Percentiles rank a stretch among this genome's conserved stretches.
Conservation (phyloP, 106 monocot species). For the Dendrobium chrysotoxum region DNA sequence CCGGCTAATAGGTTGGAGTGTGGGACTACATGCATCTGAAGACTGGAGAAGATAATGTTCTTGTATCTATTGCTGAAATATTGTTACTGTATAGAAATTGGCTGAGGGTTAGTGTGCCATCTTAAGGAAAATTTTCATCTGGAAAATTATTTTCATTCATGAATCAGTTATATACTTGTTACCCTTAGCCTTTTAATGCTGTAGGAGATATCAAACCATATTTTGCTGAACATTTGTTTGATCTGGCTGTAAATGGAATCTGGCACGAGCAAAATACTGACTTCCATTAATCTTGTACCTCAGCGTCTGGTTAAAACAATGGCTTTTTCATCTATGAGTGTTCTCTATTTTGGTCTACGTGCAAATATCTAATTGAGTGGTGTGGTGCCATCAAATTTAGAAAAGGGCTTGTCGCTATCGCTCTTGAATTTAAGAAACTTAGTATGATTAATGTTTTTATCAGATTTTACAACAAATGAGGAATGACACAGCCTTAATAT, state of each 20-base stretch:
- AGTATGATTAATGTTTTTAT: background rate
- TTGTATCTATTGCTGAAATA: background rate
- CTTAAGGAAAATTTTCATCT: background rate
- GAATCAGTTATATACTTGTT: background rate
- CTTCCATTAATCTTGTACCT: background rate
- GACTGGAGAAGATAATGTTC: background rate
- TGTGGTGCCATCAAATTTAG: background rate
- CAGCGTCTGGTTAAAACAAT: background rate
- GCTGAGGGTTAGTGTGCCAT: background rate
- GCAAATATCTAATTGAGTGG: background rate
- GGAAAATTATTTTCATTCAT: background rate
- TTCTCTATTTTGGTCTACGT: background rate
- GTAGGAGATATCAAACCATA: background rate
- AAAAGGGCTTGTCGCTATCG: background rate
- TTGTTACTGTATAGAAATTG: background rate
- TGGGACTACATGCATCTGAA: background rate
- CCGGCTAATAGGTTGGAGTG: background rate
- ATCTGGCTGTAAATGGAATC: background rate
- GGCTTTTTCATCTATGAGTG: background rate
- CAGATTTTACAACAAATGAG: conserved; percentile 98
- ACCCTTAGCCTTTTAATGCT: background rate
- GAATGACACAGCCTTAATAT: conserved; percentile 70
- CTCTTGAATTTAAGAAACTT: background rate
- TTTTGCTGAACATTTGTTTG: background rate
- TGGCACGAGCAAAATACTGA: background rate